These are phyloP conservation scores for Eucalyptus globulus DNA, from an alignment of 345 rosid species.

Conservation along the genomic window DNA sequence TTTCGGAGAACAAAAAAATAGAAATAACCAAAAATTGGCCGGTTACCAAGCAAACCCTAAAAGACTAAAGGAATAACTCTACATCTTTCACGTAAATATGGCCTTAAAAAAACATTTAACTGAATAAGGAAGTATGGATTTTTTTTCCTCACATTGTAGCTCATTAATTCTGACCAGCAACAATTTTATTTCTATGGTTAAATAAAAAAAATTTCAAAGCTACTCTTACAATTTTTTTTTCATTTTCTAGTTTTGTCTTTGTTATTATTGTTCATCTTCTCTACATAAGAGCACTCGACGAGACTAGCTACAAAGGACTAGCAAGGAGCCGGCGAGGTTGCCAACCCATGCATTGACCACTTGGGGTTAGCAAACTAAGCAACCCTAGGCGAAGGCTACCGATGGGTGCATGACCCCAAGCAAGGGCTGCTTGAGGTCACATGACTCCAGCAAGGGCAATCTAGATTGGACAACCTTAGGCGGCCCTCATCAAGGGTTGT, in stretches of 20 bases:
- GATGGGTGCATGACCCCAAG: no score
- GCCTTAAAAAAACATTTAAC: no score
- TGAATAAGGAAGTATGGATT: no score
- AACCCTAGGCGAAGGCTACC: fast-evolving
- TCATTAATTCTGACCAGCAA: no score
- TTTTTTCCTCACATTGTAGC: no score
- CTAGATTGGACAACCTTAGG: neutral
- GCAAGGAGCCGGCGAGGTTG: neutral
- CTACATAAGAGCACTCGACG: neutral
- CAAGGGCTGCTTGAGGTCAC: neutral
- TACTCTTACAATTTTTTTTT: neutral
- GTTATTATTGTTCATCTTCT: no score
- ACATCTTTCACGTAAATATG: no score
- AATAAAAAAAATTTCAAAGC: no score
- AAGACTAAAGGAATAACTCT: neutral
- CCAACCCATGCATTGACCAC: neutral
- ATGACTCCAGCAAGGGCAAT: fast-evolving
- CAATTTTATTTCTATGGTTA: neutral
- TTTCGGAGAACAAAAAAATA: neutral
- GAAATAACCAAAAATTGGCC: neutral
- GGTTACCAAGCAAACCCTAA: neutral
- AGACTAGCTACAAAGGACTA: neutral
- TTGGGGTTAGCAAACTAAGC: neutral
- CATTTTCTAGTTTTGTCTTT: neutral
- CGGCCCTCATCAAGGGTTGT: fast-evolving